Base-by-base conservation (phyloP, 1,284 basidiomycete species). In the Sanghuangporus sanghuang region DNA sequence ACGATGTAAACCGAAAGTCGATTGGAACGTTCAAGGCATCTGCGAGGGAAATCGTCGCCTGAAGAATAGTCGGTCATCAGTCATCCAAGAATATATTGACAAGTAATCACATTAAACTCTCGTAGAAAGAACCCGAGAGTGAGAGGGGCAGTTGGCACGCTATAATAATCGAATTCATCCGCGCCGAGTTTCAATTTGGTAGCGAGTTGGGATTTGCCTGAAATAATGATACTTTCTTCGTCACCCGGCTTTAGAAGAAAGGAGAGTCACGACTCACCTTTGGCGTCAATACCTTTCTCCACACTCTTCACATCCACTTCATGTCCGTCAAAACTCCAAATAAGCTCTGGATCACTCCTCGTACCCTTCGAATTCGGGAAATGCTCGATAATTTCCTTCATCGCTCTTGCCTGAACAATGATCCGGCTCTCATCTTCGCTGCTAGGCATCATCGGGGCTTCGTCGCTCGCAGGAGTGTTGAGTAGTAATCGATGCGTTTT, bases 331-430 rank as follows among this genome's bases (percentile, higher is more conserved):
- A 93, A 92, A 36, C 76, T 83, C 90, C 91, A 93, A 3, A 89
- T 80, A 9, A 93, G 79, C 69, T 90, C 87, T 21, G 89, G 87
- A 68, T 93, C 90, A 21, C 78, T 81, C 69, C 85, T 89, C 35
- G 76, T 72, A 6, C 84, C 82, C 67, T 81, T 85, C 7, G 82
- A 75, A 21, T 81, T 74, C 0, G 88, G 84, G 66, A 93, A 93
- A 70, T 92, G 90, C 52, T 92, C 90, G n/a, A 92, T 81, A 72
- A 93, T 84, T 68, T 90, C 88, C 71, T 80, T 85, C 54, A 93
- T 73, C 5, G 84, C 81, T 67, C 81, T 82, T 18, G 90, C 86
- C 1, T 87, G 87, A 62, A 93, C 85, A 5, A 79, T 84, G 12
- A 93, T 72, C 18, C 79, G 80, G n/a, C 87, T 89, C 72, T 88